phyloP scores from a whole-genome alignment of 2,329 filamentous ascomycete species.

The Apiospora marii region DNA sequence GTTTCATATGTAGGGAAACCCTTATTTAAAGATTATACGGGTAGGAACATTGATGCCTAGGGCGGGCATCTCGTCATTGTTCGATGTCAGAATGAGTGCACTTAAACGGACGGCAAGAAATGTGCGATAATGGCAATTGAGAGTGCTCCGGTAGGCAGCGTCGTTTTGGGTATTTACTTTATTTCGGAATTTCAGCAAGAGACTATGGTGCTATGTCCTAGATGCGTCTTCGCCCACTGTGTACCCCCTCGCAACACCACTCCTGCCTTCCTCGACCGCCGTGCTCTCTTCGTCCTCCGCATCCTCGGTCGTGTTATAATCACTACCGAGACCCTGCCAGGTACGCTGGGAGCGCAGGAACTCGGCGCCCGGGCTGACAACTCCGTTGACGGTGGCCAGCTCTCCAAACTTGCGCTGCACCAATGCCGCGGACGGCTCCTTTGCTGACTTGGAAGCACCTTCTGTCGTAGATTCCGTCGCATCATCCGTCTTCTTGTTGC shows the following conservation, averaged over 20 bases:
- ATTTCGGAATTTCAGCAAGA: not conserved
- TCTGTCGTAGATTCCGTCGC: conserved; percentile 31
- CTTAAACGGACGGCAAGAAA: not conserved
- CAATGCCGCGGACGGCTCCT: conserved; percentile 59
- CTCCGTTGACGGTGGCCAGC: conserved; percentile 81
- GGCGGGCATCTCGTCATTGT: too few relatives aligned
- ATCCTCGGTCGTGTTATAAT: conserved; percentile 73
- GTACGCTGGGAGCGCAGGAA: conserved; percentile 83
- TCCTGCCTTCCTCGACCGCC: conserved; percentile 82
- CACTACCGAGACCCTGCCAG: conserved; percentile 91
- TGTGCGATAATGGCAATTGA: not conserved
- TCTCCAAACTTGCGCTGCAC: conserved; percentile 69
- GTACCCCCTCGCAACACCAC: conserved; percentile 90
- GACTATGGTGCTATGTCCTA: not conserved
- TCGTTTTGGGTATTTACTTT: not conserved
- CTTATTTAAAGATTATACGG: too few relatives aligned
- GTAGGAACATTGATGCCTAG: too few relatives aligned
- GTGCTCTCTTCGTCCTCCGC: conserved; percentile 67
- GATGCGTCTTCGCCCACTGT: conserved; percentile 68
- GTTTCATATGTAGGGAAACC: too few relatives aligned
- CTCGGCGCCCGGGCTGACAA: conserved; percentile 91
- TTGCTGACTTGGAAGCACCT: conserved; percentile 33
- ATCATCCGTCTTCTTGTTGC: conserved; percentile 35
- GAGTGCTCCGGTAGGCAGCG: too few relatives aligned
- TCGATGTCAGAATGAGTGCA: too few relatives aligned